Evolutionary conservation across 2,329 filamentous ascomycete species (phyloP), one percentile per base, ranked within the genome.

Genomic region (Blastomyces gilchristii): DNA sequence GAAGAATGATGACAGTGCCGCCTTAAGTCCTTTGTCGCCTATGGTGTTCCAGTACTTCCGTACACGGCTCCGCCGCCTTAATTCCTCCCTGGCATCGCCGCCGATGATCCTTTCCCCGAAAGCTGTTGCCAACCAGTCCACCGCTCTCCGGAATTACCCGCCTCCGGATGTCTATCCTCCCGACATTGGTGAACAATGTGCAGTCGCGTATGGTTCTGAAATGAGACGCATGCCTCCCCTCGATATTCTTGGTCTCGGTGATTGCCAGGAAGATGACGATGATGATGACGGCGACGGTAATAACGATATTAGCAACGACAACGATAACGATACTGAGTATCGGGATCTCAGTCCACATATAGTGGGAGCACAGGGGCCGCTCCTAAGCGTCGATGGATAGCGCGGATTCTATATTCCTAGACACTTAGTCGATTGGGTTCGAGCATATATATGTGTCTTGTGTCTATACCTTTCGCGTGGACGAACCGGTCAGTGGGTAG

Each of bases 41-140:
- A 25, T 60, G 57, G 41, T 41, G 43, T 54, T 63, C 62, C 56
- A 53, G 9, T 87, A 18, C 77, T 75, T 39, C 82, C 82, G 2
- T n/a, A 37, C 58, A 9, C 60, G 61, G 73, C 71, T 56, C 71
- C 70, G 49, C 70, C 69, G 31, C 69, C 69, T 60, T 14, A 63
- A 60, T 57, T 53, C 53, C 45, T 49, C 62, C 49, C 39, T 58
- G 2, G 8, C 45, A 22, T 59, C 58, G 18, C 34, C 58, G 28
- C 41, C 56, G 11, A 28, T 43, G 25, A 43, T 49, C 9, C 43
- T 59, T 34, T 9, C 25, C 43, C 58, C 58, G 31, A 59, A 59
- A 49, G 16, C 28, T 9, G 22, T 37, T 22, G 43, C 8, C 25
- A 49, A 59, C 58, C n/a, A 22, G 45, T 45, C 39, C 39, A 58